Evolutionary conservation across 2,329 filamentous ascomycete species (phyloP).

Genomic region (Allantophomopsis lycopodina): DNA sequence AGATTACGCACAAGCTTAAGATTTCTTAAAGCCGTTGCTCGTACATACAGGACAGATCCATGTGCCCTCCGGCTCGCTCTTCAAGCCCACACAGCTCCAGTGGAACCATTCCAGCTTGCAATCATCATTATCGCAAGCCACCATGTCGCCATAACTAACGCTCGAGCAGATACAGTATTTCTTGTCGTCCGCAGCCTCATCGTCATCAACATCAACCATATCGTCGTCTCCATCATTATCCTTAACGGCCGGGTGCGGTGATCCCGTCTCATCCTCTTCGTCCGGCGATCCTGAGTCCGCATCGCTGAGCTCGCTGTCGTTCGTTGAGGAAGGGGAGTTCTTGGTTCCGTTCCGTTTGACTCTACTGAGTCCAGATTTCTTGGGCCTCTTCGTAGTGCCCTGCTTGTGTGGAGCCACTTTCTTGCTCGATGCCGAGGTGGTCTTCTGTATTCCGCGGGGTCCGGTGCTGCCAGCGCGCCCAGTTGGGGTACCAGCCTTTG

Average conservation of each 20-base stretch:
- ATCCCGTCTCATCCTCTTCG: conserved; percentile 29
- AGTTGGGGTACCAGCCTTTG: conserved; percentile 29
- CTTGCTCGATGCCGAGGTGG: conserved; percentile 26
- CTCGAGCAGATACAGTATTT: conserved; percentile 75
- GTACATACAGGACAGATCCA: conserved; percentile 55
- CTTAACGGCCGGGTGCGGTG: conserved; percentile 27
- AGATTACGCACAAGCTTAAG: too few species aligned
- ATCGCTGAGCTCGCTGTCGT: conserved; percentile 52
- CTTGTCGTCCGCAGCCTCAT: conserved; percentile 60
- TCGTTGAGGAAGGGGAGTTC: conserved; percentile 48
- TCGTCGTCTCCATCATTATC: conserved; percentile 37
- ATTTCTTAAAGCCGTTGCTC: conserved; percentile 21
- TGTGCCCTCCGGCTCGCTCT: conserved; percentile 51
- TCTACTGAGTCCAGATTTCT: conserved; percentile 47
- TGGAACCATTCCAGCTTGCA: conserved; percentile 84
- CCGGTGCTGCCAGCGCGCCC: conserved; percentile 43
- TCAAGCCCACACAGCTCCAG: conserved; percentile 60
- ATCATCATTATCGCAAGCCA: conserved; percentile 73
- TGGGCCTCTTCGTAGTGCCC: conserved; percentile 12
- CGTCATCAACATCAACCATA: conserved; percentile 44
- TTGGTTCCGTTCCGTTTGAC: conserved; percentile 41
- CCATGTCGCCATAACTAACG: conserved; percentile 79
- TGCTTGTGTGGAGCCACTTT: conserved; percentile 18
- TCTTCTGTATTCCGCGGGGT: conserved; percentile 29
- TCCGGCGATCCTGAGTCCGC: conserved; percentile 41